A percentile compares a stretch with the other conserved stretches of the same genome.
Conservation (phyloP, 2,329 filamentous ascomycete species). For the Aureobasidium pullulans region DNA sequence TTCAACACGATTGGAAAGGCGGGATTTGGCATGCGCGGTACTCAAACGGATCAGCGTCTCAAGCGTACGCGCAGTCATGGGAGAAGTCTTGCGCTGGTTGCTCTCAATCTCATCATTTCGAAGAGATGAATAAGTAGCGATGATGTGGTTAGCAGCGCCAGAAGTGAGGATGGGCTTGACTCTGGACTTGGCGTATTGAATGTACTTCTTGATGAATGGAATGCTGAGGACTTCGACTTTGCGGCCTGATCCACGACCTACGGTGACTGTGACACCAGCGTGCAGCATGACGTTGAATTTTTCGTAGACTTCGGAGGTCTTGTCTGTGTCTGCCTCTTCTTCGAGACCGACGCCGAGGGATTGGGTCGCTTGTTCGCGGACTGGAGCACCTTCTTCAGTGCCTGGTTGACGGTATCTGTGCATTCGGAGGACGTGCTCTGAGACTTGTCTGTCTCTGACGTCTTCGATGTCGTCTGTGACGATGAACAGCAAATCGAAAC, state of each 20-base stretch:
- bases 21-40: conserved; percentile 89
- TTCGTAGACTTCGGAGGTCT: conserved; percentile 82
- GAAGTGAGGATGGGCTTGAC: conserved; percentile 86
- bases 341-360: conserved; percentile 81
- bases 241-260: conserved; percentile 65
- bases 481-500: conserved; percentile 96
- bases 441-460: conserved; percentile 79
- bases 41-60: conserved; percentile 97
- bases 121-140: conserved; percentile 81
- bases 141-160: conserved; percentile 85
- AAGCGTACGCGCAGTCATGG: conserved; percentile 92
- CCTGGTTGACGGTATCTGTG: conserved; percentile 89
- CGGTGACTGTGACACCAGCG: conserved; percentile 72
- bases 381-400: conserved; percentile 87
- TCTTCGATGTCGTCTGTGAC: conserved; percentile 99
- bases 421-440: conserved; percentile 95
- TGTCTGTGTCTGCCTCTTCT: conserved; percentile 63
- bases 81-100: conserved; percentile 86
- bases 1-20: conserved; percentile 80
- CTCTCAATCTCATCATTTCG: conserved; percentile 94
- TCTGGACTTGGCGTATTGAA: conserved; percentile 91
- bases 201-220: conserved; percentile 98
- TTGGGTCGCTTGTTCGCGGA: conserved; percentile 79
- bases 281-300: conserved; percentile 97
- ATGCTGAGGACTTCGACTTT: conserved; percentile 87